Conservation (phyloP, 371 early-diverging fungal species). For the Mucor irregularis region DNA sequence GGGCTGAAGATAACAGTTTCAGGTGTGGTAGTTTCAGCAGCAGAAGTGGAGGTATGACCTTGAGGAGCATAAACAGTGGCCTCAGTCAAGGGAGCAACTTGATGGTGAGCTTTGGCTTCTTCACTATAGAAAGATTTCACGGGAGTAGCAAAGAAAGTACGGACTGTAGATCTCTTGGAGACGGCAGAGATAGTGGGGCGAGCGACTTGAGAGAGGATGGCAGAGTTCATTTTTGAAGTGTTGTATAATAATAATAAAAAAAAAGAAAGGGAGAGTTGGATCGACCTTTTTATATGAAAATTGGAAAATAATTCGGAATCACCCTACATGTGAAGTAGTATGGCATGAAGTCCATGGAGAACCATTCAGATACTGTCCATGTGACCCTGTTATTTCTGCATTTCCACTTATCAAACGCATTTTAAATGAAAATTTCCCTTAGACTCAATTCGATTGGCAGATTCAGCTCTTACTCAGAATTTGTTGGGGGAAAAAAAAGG, state of each 20-base stretch:
- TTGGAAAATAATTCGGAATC: neutral
- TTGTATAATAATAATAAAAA: neutral
- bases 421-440: neutral
- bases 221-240: conserved; percentile 13
- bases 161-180: conserved; percentile 13
- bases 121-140: conserved; percentile 1
- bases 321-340: conserved; percentile 13
- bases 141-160: conserved; percentile 9
- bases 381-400: conserved; percentile 6
- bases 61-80: conserved; percentile 29
- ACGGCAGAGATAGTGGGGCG: conserved; percentile 6
- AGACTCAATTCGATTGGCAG: conserved; percentile 9
- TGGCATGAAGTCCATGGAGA: neutral
- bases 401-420: conserved; percentile 1
- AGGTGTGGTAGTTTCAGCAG: neutral
- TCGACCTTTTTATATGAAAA: conserved; percentile 13
- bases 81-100: conserved; percentile 33
- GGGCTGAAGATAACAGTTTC: conserved; percentile 28
- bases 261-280: neutral
- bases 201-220: conserved; percentile 23
- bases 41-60: conserved; percentile 7
- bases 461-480: neutral
- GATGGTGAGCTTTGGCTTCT: conserved; percentile 26
- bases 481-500: conserved; percentile 14
- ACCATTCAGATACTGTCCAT: conserved; percentile 4